These are phyloP conservation scores for Naganishia randhawae DNA, from an alignment of 768 basidiomycete species.

Conservation along the genomic window DNA sequence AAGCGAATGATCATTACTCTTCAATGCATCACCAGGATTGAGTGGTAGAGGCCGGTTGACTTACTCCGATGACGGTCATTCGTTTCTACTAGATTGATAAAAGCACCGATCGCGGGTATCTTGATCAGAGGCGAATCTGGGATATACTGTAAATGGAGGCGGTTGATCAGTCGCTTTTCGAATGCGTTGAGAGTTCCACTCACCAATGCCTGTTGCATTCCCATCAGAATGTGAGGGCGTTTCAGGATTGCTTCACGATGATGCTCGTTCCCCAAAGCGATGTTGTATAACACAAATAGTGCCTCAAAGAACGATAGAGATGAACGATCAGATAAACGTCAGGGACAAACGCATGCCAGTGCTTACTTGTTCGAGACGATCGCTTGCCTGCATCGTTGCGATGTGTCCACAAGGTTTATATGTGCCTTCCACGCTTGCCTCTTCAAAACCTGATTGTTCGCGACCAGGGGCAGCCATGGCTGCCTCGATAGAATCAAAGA, in stretches of 20 bases:
- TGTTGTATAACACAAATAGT: conserved; percentile 29
- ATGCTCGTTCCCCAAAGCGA: conserved; percentile 24
- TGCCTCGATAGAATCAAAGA: conserved; percentile 22
- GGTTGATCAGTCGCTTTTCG: neutral
- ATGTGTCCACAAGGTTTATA: neutral
- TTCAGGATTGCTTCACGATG: conserved; percentile 28
- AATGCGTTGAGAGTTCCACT: neutral
- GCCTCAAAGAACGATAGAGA: conserved; percentile 1
- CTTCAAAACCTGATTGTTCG: neutral
- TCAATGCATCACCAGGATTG: no score
- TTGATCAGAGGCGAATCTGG: conserved; percentile 25
- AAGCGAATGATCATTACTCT: neutral
- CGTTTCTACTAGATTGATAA: conserved; percentile 29
- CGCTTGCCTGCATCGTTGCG: neutral
- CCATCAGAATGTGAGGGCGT: conserved; percentile 15
- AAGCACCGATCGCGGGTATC: conserved; percentile 27
- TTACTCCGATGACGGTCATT: conserved; percentile 31
- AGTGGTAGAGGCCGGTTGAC: neutral
- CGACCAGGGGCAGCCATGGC: neutral
- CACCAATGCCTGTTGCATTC: conserved; percentile 28
- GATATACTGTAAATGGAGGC: conserved; percentile 7
- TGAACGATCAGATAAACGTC: neutral
- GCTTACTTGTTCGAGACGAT: conserved; percentile 29
- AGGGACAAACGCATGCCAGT: neutral
- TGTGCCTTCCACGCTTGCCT: neutral